Evolutionary conservation across 306 rosid genomes (phyloP).

Genomic region (Arachis hypogaea): DNA sequence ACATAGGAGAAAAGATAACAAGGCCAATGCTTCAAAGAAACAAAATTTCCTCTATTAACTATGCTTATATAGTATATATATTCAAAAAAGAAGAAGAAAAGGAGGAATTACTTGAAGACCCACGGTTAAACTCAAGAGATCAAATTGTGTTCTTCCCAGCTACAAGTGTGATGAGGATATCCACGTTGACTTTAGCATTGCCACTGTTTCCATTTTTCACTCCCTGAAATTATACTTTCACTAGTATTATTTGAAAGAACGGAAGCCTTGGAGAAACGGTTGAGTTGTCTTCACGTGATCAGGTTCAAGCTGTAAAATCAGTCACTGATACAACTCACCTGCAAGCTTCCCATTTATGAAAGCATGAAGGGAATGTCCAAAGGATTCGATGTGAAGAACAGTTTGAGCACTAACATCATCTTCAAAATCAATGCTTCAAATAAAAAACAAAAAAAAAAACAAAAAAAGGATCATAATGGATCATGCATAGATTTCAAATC

Average conservation of each 20-base stretch:
- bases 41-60: slow-evolving; percentile 14
- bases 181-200: slow-evolving; percentile 54
- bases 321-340: slow-evolving; percentile 43
- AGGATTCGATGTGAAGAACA: slow-evolving; percentile 40
- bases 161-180: slow-evolving; percentile 60
- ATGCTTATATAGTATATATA: background rate
- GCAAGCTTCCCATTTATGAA: slow-evolving; percentile 79
- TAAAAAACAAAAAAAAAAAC: slow-evolving; percentile 2
- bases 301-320: no score
- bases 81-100: background rate
- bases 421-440: slow-evolving; percentile 56
- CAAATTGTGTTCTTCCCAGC: slow-evolving; percentile 75
- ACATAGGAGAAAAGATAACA: background rate
- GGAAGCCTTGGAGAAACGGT: background rate
- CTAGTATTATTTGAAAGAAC: slow-evolving; percentile 2
- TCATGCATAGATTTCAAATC: no score
- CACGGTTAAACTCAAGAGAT: slow-evolving; percentile 87
- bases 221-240: slow-evolving; percentile 51
- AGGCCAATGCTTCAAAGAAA: slow-evolving; percentile 25
- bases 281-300: no score
- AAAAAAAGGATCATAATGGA: no score
- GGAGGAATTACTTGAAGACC: slow-evolving; percentile 83
- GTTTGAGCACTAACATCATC: slow-evolving; percentile 61
- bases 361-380: slow-evolving; percentile 73
- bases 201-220: slow-evolving; percentile 55